These are phyloP conservation scores for Lasiodiplodia sp. DNA, from an alignment of 2,329 filamentous ascomycete genomes.

Conservation along the genomic window DNA sequence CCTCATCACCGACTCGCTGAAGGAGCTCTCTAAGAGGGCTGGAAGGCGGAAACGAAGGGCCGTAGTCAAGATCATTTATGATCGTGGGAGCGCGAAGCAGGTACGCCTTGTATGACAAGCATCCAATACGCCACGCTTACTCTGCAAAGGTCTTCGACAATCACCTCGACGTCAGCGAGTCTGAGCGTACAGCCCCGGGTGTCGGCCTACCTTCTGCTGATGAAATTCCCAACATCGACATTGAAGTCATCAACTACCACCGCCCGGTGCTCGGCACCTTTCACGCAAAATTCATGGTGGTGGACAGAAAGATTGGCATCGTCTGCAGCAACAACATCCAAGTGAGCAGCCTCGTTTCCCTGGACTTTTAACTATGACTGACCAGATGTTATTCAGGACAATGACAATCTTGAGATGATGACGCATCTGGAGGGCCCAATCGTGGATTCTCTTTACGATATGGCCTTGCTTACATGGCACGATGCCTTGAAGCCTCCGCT, in stretches of 20 bases:
- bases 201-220: conserved; percentile 67
- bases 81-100: conserved; percentile 72
- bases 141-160: conserved; percentile 61
- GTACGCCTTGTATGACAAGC: conserved; percentile 34
- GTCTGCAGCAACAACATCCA: conserved; percentile 81
- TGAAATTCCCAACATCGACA: conserved; percentile 74
- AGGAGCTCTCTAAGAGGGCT: conserved; percentile 72
- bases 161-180: conserved; percentile 66
- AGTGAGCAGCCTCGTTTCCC: conserved; percentile 31
- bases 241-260: conserved; percentile 78
- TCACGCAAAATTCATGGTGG: conserved; percentile 78
- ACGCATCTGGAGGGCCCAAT: conserved; percentile 77
- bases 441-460: conserved; percentile 78
- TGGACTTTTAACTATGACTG: neutral
- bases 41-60: conserved; percentile 64
- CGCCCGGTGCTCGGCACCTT: conserved; percentile 75
- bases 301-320: conserved; percentile 74
- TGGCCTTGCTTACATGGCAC: conserved; percentile 75
- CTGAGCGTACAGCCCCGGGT: conserved; percentile 61
- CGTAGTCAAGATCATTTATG: conserved; percentile 78
- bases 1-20: conserved; percentile 72
- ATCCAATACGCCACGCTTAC: neutral
- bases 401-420: conserved; percentile 85
- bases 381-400: conserved; percentile 54
- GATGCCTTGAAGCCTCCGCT: conserved; percentile 66